A percentile compares a stretch with the other conserved stretches of the same genome.
Evolutionary conservation across 1,139 yeast species (phyloP).

Genomic region (Kurtzmaniella quercitrusa): DNA sequence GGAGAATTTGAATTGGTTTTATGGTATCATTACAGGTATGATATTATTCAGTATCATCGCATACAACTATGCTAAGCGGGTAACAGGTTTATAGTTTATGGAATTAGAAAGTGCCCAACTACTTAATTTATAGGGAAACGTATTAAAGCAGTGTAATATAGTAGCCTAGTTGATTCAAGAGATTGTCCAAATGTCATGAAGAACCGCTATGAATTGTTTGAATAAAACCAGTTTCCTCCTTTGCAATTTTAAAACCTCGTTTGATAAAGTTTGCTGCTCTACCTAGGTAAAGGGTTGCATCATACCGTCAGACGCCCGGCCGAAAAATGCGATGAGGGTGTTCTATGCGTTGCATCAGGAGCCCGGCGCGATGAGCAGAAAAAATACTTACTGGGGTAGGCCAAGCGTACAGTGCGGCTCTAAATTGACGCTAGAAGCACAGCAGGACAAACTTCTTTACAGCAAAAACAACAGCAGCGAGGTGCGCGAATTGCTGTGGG

Average conservation of each 20-base stretch:
- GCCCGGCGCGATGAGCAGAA: neutral
- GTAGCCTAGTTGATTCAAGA: too few relatives aligned
- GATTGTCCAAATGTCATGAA: too few relatives aligned
- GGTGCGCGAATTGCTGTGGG: neutral
- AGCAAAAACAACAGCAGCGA: neutral
- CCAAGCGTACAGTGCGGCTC: neutral
- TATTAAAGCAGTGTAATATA: too few relatives aligned
- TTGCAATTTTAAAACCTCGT: too few relatives aligned
- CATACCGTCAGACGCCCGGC: too few relatives aligned
- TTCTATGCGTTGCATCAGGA: neutral
- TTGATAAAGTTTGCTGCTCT: too few relatives aligned
- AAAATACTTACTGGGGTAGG: neutral
- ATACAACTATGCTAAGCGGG: slow-evolving; percentile 39
- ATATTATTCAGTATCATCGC: slow-evolving; percentile 34
- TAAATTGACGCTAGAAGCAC: neutral
- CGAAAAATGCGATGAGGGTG: neutral
- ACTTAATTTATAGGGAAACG: too few relatives aligned
- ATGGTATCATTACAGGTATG: slow-evolving; percentile 18
- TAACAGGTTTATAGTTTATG: slow-evolving; percentile 39
- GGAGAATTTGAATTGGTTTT: slow-evolving; percentile 79
- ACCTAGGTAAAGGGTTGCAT: too few relatives aligned
- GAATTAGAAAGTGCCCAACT: too few relatives aligned
- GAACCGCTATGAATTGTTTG: too few relatives aligned
- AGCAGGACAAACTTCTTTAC: neutral
- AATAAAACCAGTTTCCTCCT: too few relatives aligned